Conservation (phyloP, 305 asterid genomes). For the Fraxinus sp. region DNA sequence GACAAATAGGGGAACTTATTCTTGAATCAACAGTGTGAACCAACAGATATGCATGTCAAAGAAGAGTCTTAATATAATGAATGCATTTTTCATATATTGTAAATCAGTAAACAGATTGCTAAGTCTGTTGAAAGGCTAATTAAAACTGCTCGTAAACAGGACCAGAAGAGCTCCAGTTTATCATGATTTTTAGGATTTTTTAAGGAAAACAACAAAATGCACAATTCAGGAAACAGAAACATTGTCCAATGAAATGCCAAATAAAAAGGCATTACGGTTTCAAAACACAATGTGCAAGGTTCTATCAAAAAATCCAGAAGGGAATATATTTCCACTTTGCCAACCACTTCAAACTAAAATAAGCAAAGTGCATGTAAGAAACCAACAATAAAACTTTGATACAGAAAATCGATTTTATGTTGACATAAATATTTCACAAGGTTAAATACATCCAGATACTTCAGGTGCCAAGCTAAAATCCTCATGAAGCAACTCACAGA, state of each 20-base stretch:
- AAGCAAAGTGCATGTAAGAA: not conserved
- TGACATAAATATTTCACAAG: not conserved
- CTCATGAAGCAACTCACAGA: not conserved
- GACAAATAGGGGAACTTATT: not conserved
- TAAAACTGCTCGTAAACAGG: not conserved
- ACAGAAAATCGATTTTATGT: not conserved
- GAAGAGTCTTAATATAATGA: not conserved
- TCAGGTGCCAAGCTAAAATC: not conserved
- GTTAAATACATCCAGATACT: not conserved
- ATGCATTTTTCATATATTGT: not conserved
- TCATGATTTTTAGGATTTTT: not conserved
- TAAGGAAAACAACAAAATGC: not conserved
- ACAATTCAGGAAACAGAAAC: not conserved
- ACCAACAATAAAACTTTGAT: not conserved
- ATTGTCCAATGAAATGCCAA: not conserved
- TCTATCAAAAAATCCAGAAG: not conserved
- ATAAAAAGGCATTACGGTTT: not conserved
- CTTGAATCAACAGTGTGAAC: not conserved
- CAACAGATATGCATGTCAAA: not conserved
- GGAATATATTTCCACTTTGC: not conserved
- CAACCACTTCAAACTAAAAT: not conserved
- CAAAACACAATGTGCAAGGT: not conserved
- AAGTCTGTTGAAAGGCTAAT: not conserved
- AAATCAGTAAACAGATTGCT: not conserved
- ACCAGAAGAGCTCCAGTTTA: not conserved